phyloP scores from a whole-genome alignment of 352 stramenopile genomes.

The Globisporangium spiculum region DNA sequence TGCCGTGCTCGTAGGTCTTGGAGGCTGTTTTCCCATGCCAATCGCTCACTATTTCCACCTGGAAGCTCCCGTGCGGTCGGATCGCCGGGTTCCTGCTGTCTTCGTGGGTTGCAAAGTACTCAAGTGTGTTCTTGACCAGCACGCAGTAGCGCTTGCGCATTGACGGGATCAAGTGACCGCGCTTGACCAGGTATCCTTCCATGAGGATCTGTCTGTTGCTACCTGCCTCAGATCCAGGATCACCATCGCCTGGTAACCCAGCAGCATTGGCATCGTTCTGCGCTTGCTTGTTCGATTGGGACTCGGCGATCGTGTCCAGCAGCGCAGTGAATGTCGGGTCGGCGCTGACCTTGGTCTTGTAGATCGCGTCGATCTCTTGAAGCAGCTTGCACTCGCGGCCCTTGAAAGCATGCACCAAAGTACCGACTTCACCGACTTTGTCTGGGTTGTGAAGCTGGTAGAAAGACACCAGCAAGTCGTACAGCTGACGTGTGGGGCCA shows the following conservation, averaged over 20 bases:
- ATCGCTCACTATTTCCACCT: constrained; percentile 53
- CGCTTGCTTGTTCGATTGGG: constrained; percentile 16
- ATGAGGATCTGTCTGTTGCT: constrained; percentile 35
- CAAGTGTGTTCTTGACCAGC: constrained; percentile 44
- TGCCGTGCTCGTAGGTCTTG: constrained; percentile 50
- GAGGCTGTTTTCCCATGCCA: constrained; percentile 67
- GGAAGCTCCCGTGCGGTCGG: constrained; percentile 31
- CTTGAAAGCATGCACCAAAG: constrained; percentile 50
- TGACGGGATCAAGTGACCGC: constrained; percentile 63
- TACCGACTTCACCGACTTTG: constrained; percentile 79
- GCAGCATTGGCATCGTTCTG: background rate
- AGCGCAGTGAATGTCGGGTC: constrained; percentile 33
- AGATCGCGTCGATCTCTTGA: constrained; percentile 63
- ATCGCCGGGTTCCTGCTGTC: constrained; percentile 48
- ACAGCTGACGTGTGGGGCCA: constrained; percentile 21
- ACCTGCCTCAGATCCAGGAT: background rate
- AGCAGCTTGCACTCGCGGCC: constrained; percentile 52
- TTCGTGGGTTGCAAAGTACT: constrained; percentile 69
- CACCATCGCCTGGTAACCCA: too few relatives aligned
- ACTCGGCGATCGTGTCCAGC: constrained; percentile 21
- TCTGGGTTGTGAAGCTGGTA: constrained; percentile 88
- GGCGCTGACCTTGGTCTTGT: constrained; percentile 40
- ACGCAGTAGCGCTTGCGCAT: constrained; percentile 80
- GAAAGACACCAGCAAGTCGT: constrained; percentile 61
- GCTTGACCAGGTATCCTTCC: constrained; percentile 77